Evolutionary conservation across 1,284 basidiomycete genomes (phyloP).

Genomic region (Earliella scabrosa): DNA sequence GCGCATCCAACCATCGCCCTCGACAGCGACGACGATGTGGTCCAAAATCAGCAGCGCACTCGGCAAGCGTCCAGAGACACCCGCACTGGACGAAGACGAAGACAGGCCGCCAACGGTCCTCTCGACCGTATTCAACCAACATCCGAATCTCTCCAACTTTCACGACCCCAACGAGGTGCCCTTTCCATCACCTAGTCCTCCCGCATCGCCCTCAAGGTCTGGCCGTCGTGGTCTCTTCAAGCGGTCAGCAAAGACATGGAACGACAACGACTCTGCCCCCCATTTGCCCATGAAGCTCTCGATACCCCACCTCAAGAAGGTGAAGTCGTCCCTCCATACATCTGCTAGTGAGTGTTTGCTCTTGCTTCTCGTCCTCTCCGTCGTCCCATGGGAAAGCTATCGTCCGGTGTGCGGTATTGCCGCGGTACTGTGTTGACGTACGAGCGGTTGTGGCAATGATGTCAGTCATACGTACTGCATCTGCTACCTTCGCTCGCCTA

Average conservation of each 20-base stretch:
- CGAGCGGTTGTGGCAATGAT: constrained; percentile 2
- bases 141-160: constrained; percentile 63
- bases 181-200: constrained; percentile 47
- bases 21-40: constrained; percentile 52
- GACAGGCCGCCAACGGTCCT: constrained; percentile 48
- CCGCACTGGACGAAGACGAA: constrained; percentile 30
- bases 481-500: too few relatives aligned
- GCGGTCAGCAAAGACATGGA: constrained; percentile 36
- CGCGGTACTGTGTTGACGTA: not conserved
- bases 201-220: constrained; percentile 45
- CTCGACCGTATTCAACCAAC: constrained; percentile 56
- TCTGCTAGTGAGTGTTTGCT: constrained; percentile 34
- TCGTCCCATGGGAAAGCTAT: constrained; percentile 7
- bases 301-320: constrained; percentile 55
- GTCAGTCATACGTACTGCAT: not conserved
- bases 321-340: constrained; percentile 50
- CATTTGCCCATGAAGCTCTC: constrained; percentile 41
- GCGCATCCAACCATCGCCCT: not conserved
- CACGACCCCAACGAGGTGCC: constrained; percentile 43
- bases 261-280: constrained; percentile 29
- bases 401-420: not conserved
- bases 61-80: constrained; percentile 42
- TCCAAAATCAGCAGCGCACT: constrained; percentile 61
- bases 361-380: not conserved
- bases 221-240: constrained; percentile 42